Percentiles rank a stretch among this genome's conserved stretches.
Evolutionary conservation across 176 grass and related monocot species (phyloP).

Genomic region (Pontederia crassipes): DNA sequence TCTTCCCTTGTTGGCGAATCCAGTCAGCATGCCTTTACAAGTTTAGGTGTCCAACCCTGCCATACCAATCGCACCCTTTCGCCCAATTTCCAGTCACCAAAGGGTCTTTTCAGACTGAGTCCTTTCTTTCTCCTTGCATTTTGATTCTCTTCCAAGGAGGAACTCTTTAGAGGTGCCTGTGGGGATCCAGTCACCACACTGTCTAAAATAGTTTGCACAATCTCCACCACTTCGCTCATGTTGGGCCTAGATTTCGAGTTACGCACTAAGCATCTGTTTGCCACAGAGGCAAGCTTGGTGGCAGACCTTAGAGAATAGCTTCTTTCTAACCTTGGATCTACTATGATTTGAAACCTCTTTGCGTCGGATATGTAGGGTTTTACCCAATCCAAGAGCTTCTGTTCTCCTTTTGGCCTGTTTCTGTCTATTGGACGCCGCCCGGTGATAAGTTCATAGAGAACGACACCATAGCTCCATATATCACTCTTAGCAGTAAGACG

Average conservation of each 20-base stretch:
- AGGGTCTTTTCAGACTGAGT: conserved; percentile 33
- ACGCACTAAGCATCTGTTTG: conserved; percentile 69
- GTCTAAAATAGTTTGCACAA: conserved; percentile 53
- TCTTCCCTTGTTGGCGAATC: neutral
- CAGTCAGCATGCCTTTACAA: conserved; percentile 47
- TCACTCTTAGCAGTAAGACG: conserved; percentile 80
- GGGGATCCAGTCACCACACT: conserved; percentile 32
- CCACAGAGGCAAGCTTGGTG: conserved; percentile 45
- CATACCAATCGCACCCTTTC: conserved; percentile 33
- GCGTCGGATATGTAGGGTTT: conserved; percentile 64
- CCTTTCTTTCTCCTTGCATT: conserved; percentile 37
- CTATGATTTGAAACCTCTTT: conserved; percentile 60
- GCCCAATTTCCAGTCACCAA: conserved; percentile 35
- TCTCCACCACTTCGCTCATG: conserved; percentile 86
- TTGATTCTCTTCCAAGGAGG: neutral
- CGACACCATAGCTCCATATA: conserved; percentile 87
- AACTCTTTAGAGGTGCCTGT: conserved; percentile 50
- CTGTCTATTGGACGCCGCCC: conserved; percentile 70
- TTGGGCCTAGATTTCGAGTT: conserved; percentile 67
- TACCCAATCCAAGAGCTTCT: conserved; percentile 94
- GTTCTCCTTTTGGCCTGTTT: conserved; percentile 80
- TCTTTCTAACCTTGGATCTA: conserved; percentile 59
- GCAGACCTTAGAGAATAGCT: conserved; percentile 67
- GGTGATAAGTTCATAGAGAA: conserved; percentile 92
- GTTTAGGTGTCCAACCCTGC: conserved; percentile 56